These are phyloP conservation scores for Amanita phalloides DNA, from an alignment of 768 basidiomycete species.

Conservation along the genomic window DNA sequence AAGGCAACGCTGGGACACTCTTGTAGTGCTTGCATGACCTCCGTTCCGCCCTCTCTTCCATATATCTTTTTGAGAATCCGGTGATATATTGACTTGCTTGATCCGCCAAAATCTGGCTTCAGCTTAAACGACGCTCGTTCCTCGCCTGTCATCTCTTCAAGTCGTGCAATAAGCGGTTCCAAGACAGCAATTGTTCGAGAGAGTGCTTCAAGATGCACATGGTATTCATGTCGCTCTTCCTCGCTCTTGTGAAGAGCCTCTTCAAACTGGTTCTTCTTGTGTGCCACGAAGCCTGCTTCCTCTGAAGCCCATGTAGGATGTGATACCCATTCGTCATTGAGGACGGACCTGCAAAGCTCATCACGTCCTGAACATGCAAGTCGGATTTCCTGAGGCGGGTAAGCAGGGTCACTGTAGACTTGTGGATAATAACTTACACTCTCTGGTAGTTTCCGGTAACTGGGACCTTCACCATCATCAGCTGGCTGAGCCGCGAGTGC, in stretches of 20 bases:
- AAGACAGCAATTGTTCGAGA: conserved; percentile 83
- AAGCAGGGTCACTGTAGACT: conserved; percentile 1
- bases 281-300: conserved; percentile 86
- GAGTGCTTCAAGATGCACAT: conserved; percentile 89
- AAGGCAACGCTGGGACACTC: conserved; percentile 86
- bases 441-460: conserved; percentile 83
- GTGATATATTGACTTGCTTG: conserved; percentile 81
- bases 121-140: conserved; percentile 77
- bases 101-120: conserved; percentile 82
- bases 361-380: conserved; percentile 93
- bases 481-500: conserved; percentile 68
- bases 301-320: conserved; percentile 98
- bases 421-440: conserved; percentile 47
- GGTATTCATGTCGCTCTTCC: conserved; percentile 97
- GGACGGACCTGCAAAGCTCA: conserved; percentile 86
- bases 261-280: conserved; percentile 96
- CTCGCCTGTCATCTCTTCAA: conserved; percentile 82
- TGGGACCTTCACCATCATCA: conserved; percentile 84
- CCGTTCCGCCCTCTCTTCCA: conserved; percentile 63
- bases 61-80: conserved; percentile 92
- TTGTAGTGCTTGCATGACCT: conserved; percentile 80
- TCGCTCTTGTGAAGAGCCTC: conserved; percentile 95
- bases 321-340: conserved; percentile 97
- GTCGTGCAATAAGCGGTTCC: conserved; percentile 76
- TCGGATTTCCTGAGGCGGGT: conserved; percentile 57